Evolutionary conservation across 1,284 basidiomycete species (phyloP), one percentile per base, ranked within the genome.

Genomic region (Naganishia sp.): DNA sequence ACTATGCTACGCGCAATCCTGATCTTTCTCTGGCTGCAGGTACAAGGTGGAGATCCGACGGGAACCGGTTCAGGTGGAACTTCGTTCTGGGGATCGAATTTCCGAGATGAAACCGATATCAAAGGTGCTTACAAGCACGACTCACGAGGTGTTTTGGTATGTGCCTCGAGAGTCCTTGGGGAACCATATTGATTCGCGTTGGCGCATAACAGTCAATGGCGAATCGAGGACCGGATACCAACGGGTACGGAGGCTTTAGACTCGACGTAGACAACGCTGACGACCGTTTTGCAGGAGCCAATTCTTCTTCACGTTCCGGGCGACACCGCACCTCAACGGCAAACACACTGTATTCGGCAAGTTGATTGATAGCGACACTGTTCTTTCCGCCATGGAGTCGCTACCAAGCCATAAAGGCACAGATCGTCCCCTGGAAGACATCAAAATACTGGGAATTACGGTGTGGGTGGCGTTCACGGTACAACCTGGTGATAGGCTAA

Each of bases 31-130:
- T 23, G 25, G 43, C 62, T 50, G 0, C 68, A 92, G 90, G 86
- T 94, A 32, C 94, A 97, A 85, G 94, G 93, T 1, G 95, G 94
- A 52, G 94, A 99, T 77, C 94, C 94, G 2, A 94, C 92, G 0
- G 95, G 96, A 0, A 99, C 94, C 1, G 95, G 96, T 0, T 83
- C 90, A 32, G 96, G 95, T 4, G 95, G 95, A 6, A 83, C 90
- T 74, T 94, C 91, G n/a, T 88, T 87, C 75, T 99, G 95, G 95
- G 93, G 90, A 4, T 90, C 89, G 28, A 90, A 92, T 6, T 99
- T 99, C 81, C 85, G 93, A 64, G 95, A 99, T 75, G 95, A 98
- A 79, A 86, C 90, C 73, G 87, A 89, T 73, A 76, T 90, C 69
- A 93, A 92, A 76, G 87, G 87, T 54, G 91, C 92, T 1, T 90